These are phyloP conservation scores for Desmodesmus armatus DNA, from an alignment of 139 green algal species.

Conservation along the genomic window DNA sequence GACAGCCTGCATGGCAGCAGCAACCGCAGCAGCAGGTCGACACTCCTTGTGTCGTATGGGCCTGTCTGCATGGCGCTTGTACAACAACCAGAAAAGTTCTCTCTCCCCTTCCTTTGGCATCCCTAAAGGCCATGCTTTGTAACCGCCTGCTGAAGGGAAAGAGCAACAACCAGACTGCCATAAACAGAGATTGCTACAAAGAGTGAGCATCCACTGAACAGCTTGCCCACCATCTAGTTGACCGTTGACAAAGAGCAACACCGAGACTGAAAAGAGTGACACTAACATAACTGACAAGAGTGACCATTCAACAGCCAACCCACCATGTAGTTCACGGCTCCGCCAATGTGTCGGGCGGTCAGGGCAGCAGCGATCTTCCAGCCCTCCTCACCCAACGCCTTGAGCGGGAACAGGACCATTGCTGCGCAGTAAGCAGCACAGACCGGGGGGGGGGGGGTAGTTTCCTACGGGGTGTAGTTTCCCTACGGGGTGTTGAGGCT, in stretches of 20 bases:
- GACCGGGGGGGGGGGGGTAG: slow-evolving; percentile 29
- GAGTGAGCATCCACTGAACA: too few species aligned
- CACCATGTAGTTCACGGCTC: slow-evolving; percentile 93
- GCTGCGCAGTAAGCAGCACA: slow-evolving; percentile 76
- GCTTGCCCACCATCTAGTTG: too few species aligned
- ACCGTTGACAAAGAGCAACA: too few species aligned
- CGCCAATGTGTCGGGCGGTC: slow-evolving; percentile 90
- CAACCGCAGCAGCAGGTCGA: not conserved
- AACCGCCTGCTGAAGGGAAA: too few species aligned
- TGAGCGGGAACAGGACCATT: slow-evolving; percentile 76
- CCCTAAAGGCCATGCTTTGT: too few species aligned
- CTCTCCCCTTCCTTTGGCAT: too few species aligned
- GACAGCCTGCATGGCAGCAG: slow-evolving; percentile 59
- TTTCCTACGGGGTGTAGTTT: too few species aligned
- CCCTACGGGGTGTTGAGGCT: too few species aligned
- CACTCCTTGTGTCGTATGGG: not conserved
- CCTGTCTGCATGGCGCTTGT: not conserved
- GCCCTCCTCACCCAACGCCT: slow-evolving; percentile 62
- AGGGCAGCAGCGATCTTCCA: slow-evolving; percentile 88
- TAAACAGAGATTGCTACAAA: too few species aligned
- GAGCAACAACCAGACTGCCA: too few species aligned
- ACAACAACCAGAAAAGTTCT: not conserved
- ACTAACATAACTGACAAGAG: not conserved
- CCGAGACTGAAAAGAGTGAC: too few species aligned
- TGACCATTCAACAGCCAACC: not conserved